Conservation (phyloP, 2,329 filamentous ascomycete genomes). For the Pyrenochaeta sp. region DNA sequence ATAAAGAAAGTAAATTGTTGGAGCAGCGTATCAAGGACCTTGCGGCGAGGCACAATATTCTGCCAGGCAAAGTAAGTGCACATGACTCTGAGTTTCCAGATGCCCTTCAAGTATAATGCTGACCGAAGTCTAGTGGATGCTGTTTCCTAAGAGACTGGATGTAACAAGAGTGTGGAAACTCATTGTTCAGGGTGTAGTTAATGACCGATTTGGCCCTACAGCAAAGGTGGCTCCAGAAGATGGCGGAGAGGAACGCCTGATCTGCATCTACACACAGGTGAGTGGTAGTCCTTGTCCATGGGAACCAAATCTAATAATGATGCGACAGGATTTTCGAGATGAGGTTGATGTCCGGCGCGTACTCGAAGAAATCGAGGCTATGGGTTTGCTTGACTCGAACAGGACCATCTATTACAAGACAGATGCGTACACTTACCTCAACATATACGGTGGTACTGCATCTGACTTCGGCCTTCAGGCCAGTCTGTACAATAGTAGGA, state of each 20-base stretch:
- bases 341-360: constrained; percentile 73
- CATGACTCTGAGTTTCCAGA: too few relatives aligned
- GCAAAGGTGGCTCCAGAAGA: constrained; percentile 75
- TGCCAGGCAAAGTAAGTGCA: constrained; percentile 71
- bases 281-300: constrained; percentile 68
- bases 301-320: not conserved
- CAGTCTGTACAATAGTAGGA: constrained; percentile 53
- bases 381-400: constrained; percentile 63
- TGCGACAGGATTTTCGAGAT: constrained; percentile 67
- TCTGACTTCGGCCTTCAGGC: constrained; percentile 50
- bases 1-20: constrained; percentile 52
- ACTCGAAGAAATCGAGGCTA: constrained; percentile 65
- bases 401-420: constrained; percentile 79
- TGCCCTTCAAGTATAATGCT: too few relatives aligned
- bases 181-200: constrained; percentile 71
- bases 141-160: constrained; percentile 65
- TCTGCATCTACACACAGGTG: constrained; percentile 45
- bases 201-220: constrained; percentile 72
- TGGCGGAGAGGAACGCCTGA: constrained; percentile 58
- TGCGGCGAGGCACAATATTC: constrained; percentile 66
- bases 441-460: constrained; percentile 49
- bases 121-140: constrained; percentile 74
- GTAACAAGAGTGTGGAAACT: constrained; percentile 71
- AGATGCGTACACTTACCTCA: constrained; percentile 62
- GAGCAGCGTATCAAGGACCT: constrained; percentile 66